These are phyloP conservation scores for Daedaleopsis nitida DNA, from an alignment of 768 basidiomycete genomes.

Conservation along the genomic window DNA sequence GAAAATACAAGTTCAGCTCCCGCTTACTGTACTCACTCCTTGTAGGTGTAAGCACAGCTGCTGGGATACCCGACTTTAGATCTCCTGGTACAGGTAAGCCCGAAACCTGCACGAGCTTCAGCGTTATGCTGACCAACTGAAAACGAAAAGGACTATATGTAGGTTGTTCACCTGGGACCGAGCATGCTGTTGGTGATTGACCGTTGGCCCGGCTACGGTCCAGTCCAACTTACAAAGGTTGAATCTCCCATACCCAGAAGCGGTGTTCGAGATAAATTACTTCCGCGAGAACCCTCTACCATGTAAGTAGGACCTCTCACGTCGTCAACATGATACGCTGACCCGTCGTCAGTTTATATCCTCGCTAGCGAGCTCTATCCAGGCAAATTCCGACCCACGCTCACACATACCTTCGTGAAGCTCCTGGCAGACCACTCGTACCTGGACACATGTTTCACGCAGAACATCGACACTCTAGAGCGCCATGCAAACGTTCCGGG, in stretches of 20 bases:
- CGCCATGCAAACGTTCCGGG: constrained; percentile 76
- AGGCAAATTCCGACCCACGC: constrained; percentile 84
- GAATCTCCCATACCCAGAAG: constrained; percentile 89
- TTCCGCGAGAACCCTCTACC: constrained; percentile 80
- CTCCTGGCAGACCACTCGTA: constrained; percentile 71
- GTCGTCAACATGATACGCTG: not conserved
- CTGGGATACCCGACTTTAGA: constrained; percentile 57
- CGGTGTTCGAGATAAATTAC: constrained; percentile 91
- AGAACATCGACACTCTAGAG: constrained; percentile 94
- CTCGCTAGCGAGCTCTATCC: constrained; percentile 94
- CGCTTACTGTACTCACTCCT: not conserved
- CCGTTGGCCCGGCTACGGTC: not conserved
- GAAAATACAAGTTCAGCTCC: not conserved
- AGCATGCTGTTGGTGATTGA: no score
- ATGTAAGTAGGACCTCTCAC: constrained; percentile 47
- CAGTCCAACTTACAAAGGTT: constrained; percentile 78
- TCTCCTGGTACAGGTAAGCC: constrained; percentile 43
- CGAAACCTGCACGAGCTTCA: not conserved
- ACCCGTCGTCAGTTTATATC: constrained; percentile 62
- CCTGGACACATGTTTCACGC: constrained; percentile 82
- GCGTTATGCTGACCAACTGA: not conserved
- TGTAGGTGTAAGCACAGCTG: constrained; percentile 42
- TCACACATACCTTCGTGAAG: constrained; percentile 87
- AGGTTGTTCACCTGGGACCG: not conserved
- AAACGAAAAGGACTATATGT: constrained; percentile 25